These are phyloP conservation scores for Fraxinus velutina DNA, from an alignment of 305 asterid species.

Conservation along the genomic window DNA sequence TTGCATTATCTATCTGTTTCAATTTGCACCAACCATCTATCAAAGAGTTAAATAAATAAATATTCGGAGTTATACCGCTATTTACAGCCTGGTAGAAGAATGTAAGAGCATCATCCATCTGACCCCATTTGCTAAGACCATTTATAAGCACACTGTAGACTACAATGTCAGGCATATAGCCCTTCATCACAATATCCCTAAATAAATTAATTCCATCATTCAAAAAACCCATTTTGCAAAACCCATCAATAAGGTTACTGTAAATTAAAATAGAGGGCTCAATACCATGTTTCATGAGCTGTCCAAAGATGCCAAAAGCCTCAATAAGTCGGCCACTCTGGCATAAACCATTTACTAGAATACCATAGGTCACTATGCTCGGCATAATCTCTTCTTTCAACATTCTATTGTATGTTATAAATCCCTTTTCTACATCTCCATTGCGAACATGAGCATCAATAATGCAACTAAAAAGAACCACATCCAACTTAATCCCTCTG, in stretches of 20 bases:
- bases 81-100: conserved; percentile 31
- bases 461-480: conserved; percentile 33
- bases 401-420: conserved; percentile 31
- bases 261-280: conserved; percentile 31
- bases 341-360: conserved; percentile 37
- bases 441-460: conserved; percentile 31
- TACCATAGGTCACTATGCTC: conserved; percentile 35
- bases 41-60: conserved; percentile 36
- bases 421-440: conserved; percentile 32
- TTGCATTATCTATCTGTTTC: conserved; percentile 27
- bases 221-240: conserved; percentile 34
- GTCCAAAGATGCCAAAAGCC: conserved; percentile 37
- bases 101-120: conserved; percentile 33
- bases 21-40: conserved; percentile 40
- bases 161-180: conserved; percentile 27
- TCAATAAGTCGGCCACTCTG: conserved; percentile 27
- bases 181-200: conserved; percentile 29
- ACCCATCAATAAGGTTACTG: conserved; percentile 35
- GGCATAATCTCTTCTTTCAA: conserved; percentile 37
- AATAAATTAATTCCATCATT: conserved; percentile 30
- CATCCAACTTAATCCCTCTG: conserved; percentile 38
- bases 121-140: conserved; percentile 32
- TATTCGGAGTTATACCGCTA: conserved; percentile 29
- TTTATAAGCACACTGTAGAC: conserved; percentile 29
- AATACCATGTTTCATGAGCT: conserved; percentile 30